Conservation (phyloP, 805 yeast genomes). For the Candida namnaoensis region DNA sequence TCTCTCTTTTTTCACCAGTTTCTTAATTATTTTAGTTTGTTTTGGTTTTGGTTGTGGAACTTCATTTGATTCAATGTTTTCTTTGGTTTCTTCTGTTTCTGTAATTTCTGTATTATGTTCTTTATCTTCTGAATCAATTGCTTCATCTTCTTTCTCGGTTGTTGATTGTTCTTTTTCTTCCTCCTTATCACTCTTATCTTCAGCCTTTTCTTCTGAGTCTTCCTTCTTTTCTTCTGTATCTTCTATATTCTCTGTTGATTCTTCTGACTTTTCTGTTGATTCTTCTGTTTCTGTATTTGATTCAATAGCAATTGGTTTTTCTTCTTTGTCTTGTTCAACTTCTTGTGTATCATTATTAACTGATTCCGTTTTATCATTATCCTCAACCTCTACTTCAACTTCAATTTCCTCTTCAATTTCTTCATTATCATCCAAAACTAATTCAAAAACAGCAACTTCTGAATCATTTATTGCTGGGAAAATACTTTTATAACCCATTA, state of each 20-base stretch:
- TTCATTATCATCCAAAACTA: conserved; percentile 7
- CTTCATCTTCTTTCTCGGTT: conserved; percentile 1
- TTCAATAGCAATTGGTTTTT: too few species aligned
- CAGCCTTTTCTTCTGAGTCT: background rate
- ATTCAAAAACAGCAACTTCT: conserved; percentile 10
- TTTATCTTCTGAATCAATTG: background rate
- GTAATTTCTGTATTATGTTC: background rate
- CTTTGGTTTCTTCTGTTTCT: background rate
- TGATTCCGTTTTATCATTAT: conserved; percentile 8
- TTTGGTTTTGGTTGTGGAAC: background rate
- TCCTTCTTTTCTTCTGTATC: conserved; percentile 1
- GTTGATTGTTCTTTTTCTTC: conserved; percentile 4
- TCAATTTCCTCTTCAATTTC: conserved; percentile 18
- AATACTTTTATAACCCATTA: conserved; percentile 56
- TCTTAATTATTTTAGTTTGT: background rate
- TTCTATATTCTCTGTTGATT: conserved; percentile 8
- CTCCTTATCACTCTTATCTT: background rate
- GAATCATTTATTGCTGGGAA: conserved; percentile 34
- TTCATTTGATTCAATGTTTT: background rate
- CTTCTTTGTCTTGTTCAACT: conserved; percentile 13
- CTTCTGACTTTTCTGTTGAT: conserved; percentile 6
- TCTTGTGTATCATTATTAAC: conserved; percentile 1
- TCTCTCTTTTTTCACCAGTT: background rate
- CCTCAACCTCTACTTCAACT: conserved; percentile 13
- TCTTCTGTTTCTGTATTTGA: too few species aligned